These are phyloP conservation scores for Fusarium staphyleae DNA, from an alignment of 2,329 filamentous ascomycete genomes.

Conservation along the genomic window DNA sequence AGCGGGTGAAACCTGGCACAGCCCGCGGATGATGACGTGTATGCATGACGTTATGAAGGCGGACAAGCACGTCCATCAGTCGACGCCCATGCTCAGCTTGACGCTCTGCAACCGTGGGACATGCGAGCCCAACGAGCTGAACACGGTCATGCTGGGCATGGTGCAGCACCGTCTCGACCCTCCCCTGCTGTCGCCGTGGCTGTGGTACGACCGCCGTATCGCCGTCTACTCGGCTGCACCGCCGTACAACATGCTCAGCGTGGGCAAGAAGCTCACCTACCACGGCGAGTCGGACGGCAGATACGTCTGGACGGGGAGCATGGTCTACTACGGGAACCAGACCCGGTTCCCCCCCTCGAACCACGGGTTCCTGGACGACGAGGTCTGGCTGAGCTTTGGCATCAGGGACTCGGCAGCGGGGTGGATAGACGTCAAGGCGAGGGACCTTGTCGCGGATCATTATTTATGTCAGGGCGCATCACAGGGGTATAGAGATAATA, in stretches of 20 bases:
- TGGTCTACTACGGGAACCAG: conserved; percentile 29
- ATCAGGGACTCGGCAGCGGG: conserved; percentile 31
- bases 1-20: conserved; percentile 25
- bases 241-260: conserved; percentile 34
- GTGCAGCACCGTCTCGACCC: conserved; percentile 31
- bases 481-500: too few species aligned
- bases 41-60: conserved; percentile 31
- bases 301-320: conserved; percentile 33
- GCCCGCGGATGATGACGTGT: conserved; percentile 12
- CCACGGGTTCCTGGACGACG: conserved; percentile 33
- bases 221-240: conserved; percentile 26
- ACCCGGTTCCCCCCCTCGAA: conserved; percentile 17
- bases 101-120: conserved; percentile 32
- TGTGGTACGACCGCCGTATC: conserved; percentile 34
- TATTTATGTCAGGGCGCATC: conserved; percentile 27
- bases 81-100: conserved; percentile 32
- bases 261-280: conserved; percentile 35
- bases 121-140: conserved; percentile 23
- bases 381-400: conserved; percentile 36
- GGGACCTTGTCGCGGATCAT: conserved; percentile 29
- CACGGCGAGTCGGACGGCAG: conserved; percentile 29
- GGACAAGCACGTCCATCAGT: conserved; percentile 29
- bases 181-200: neutral
- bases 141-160: conserved; percentile 33
- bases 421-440: conserved; percentile 34